Evolutionary conservation across 2,329 filamentous ascomycete genomes (phyloP), one percentile per base, ranked within the genome.

Genomic region (Daldinia sp.): DNA sequence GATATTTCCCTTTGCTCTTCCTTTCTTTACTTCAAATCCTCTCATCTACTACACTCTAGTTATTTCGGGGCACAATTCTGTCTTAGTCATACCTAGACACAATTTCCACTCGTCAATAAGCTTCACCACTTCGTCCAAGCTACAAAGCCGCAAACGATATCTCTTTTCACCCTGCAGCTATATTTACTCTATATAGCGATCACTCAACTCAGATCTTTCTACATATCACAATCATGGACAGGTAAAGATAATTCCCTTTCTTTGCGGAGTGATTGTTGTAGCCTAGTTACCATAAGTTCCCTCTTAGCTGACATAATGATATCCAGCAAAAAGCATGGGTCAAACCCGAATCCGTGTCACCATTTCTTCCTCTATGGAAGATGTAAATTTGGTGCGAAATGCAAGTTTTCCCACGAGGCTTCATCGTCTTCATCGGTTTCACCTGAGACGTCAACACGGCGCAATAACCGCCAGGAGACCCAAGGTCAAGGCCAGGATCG

Each of bases 361-460:
- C 20, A 60, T 1, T 69, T 71, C 6, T 63, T 67, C 20, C 58
- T 41, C 37, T 7, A n/a, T 37, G 65, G 65, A 10, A 63, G 15
- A 12, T 72, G 70, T 30, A 67, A 7, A n/a, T 72, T 28, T 42
- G 70, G 70, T 28, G 28, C 50, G 18, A 15, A 33, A 44, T 72
- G 70, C 48, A 72, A 60, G 39, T 72, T 10, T 54, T 71, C 65
- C 26, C 70, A 72, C 20, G 70, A 69, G 2, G 28, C 7, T 0
- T 35, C 33, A 10, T 33, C 62, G 6, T 33, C 60, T 13, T 60
- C 57, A 4, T 57, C 13, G 10, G 18, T 28, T 48, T 54, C 53
- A 15, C 39, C 46, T n/a, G 60, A 46, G 15, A 37, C 44, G 20
- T n/a, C 57, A 28, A n/a, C 42, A 55, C 5, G 26, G 33, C 60